phyloP scores from a whole-genome alignment of 768 basidiomycete genomes.

The Saitozyma sp. region DNA sequence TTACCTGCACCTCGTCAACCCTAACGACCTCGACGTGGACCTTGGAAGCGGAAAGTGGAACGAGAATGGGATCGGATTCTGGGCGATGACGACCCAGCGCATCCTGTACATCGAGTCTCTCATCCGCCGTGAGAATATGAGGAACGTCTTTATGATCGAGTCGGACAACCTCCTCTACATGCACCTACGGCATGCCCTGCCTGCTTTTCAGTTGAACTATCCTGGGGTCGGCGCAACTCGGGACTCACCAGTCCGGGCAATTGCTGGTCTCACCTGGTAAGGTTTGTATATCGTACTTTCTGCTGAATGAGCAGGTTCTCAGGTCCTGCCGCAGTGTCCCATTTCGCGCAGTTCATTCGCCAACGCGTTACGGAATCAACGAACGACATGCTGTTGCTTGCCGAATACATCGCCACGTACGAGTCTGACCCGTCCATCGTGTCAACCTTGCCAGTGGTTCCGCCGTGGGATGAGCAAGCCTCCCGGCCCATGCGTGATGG shows the following conservation, averaged over 20 bases:
- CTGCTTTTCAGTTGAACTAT: background rate
- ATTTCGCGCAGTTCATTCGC: background rate
- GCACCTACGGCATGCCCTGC: background rate
- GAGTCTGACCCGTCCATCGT: background rate
- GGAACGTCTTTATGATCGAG: background rate
- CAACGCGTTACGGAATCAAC: background rate
- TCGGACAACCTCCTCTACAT: constrained; percentile 5
- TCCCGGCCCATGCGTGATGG: no score
- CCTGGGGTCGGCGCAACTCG: background rate
- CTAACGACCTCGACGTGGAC: background rate
- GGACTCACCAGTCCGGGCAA: background rate
- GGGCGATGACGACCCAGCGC: background rate
- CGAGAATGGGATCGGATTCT: background rate
- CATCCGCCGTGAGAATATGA: background rate
- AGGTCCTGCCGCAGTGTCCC: background rate
- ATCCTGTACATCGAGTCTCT: background rate
- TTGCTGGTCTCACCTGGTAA: background rate
- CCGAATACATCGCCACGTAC: background rate
- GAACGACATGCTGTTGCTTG: background rate
- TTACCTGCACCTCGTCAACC: background rate
- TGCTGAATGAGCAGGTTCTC: background rate
- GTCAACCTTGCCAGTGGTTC: background rate
- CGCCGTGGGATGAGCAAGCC: no score
- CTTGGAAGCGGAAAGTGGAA: background rate
- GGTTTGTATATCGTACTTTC: background rate